These are phyloP conservation scores for Paracorniculantispora psalliotae DNA, from an alignment of 2,329 filamentous ascomycete genomes.

Conservation along the genomic window DNA sequence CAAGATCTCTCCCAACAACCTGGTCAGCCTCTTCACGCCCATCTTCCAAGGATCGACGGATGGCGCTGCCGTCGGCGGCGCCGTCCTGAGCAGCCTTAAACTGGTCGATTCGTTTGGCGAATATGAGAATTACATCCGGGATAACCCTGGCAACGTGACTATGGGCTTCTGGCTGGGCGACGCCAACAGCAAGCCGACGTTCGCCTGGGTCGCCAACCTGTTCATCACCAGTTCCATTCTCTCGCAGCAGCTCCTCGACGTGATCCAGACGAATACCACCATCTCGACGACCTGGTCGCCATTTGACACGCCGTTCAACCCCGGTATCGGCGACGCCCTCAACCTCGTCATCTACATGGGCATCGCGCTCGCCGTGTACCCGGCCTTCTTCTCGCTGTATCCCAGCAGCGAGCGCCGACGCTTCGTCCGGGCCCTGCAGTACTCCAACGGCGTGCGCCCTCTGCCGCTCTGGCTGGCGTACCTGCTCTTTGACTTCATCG, in stretches of 20 bases:
- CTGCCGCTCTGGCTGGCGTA: slow-evolving; percentile 84
- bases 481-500: slow-evolving; percentile 70
- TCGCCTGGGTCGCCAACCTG: slow-evolving; percentile 66
- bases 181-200: slow-evolving; percentile 51
- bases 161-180: slow-evolving; percentile 75
- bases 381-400: slow-evolving; percentile 84
- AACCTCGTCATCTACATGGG: slow-evolving; percentile 80
- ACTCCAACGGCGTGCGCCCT: slow-evolving; percentile 83
- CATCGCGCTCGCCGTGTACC: slow-evolving; percentile 71
- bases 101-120: slow-evolving; percentile 59
- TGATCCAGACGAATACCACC: slow-evolving; percentile 60
- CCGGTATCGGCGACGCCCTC: slow-evolving; percentile 64
- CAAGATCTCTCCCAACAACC: slow-evolving; percentile 28
- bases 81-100: slow-evolving; percentile 33
- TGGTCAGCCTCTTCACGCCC: slow-evolving; percentile 35
- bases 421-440: slow-evolving; percentile 79
- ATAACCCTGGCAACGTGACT: slow-evolving; percentile 61
- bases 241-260: slow-evolving; percentile 61
- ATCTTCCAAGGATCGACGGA: slow-evolving; percentile 29
- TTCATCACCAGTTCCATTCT: slow-evolving; percentile 54
- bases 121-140: slow-evolving; percentile 62
- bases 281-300: slow-evolving; percentile 68
- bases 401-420: slow-evolving; percentile 76
- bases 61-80: slow-evolving; percentile 17
- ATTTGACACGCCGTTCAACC: slow-evolving; percentile 70